Base-by-base conservation (phyloP, 1,139 yeast species). In the Waltiozyma solani region DNA sequence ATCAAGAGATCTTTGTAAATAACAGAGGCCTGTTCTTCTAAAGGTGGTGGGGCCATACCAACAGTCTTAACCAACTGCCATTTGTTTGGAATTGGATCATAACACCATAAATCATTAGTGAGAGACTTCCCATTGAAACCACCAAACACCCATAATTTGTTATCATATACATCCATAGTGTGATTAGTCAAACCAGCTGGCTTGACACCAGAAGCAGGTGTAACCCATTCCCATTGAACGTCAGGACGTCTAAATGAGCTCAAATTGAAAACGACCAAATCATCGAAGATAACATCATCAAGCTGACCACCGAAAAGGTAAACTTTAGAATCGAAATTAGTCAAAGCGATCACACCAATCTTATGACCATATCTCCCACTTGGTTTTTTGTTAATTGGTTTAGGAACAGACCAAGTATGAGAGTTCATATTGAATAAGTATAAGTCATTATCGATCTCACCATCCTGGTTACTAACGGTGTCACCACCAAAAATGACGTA, bases 401-500 rank as follows among this genome's bases (percentile, higher is more conserved):
- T 69, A 17, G 96, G 95, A 20, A 85, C 76, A 5, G 96, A 87
- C 84, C 95, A 89, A 59, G 87, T 86, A 53, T 78, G 70, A 37
- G 95, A 84, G 52, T 86, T 82, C 53, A 91, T 83, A 64, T 91
- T 91, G 63, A 91, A 82, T 54, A 91, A 71, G 59, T 91, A 91
- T 44, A 91, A 67, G 54, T 79, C 81, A 58, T 89, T 86, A 59
- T 89, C 96, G 52, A 94, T 87, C 47, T 80, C 74, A 4, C 87
- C 89, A 45, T 76, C 77, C 26, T 68, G 69, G 44, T 75, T 75
- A 49, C 83, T 87, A 26, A 91, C 83, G 2, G 97, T 91, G 56
- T 91, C 98, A 52, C 99, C 99, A 34, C 97, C 98, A 62, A 85
- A 91, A 19, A 91, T 77, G 36, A 91, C 87, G 54, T 82, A 91